Base-by-base conservation (phyloP, 1,284 basidiomycete species). In the Malassezia sp. region DNA sequence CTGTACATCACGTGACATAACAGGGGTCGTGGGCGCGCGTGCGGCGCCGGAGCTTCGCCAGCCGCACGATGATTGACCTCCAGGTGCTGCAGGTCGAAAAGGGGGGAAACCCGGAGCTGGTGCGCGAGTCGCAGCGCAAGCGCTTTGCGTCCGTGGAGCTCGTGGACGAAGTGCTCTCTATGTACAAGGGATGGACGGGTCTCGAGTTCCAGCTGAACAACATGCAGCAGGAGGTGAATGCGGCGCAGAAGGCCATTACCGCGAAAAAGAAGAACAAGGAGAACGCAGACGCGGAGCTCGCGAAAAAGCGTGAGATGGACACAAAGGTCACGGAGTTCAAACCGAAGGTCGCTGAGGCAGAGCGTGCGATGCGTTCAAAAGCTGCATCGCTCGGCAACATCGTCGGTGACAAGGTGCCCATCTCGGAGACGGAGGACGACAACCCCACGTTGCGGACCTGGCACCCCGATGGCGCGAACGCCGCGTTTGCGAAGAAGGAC, bases 221-320 rank as follows among this genome's bases (percentile, higher is more conserved):
- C 22, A 73, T 84, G 38, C 79, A 81, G 66, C 86, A 89, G 69
- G 79, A 87, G 60, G 80, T 86, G 48, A 96, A 96, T 66, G 79
- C 80, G 10, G 76, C 89, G 8, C 89, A 96, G 74, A 95, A 95
- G 71, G 81, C 91, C 71, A 95, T 97, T 67, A 83, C 80, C 4
- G 77, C 79, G 3, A 93, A 90, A 78, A 93, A 87, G 73, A 95
- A 91, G 80, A 86, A 61, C 22, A 96, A 96, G 74, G 81, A 95
- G 72, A 76, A 81, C 53, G 88, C 90, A 15, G 82, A 88, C 53
- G 86, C 88, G 33, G 78, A 90, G 24, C 79, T 90, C 11, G 79
- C 79, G 2, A 73, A 80, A 65, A 91, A 91, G 74, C 83, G 60
- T 60, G 76, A 77, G 22, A 75, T 91, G 35, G 87, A 90, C 69